Base-by-base conservation (phyloP, 1,139 yeast species). In the Nakaseomyces sp. region DNA sequence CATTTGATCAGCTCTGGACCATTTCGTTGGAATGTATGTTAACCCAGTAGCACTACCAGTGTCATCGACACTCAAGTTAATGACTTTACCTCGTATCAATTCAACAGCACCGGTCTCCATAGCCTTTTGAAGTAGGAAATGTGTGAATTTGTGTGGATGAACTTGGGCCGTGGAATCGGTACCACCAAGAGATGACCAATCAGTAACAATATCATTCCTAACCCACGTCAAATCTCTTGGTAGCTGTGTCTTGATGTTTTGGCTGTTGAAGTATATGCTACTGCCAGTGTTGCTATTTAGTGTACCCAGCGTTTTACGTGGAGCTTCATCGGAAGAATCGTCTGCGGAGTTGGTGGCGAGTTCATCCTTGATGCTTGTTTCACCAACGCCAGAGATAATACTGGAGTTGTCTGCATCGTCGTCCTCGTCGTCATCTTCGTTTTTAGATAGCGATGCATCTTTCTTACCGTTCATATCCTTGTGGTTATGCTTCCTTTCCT, bases 81-180 rank as follows among this genome's bases (percentile, higher is more conserved):
- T 76, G 25, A 86, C 96, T 65, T 86, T 85, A 30, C 96, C 98
- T 45, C 85, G 71, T 22, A 89, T 72, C 43, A 91, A 69, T 54
- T 85, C 94, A 16, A 88, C 84, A n/a, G 87, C 79, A 2, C 94
- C 95, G 2, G 82, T 68, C 54, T 84, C 89, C 49, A 84, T 77
- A 28, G 95, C 95, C 61, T 85, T 83, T 52, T 79, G 77, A 51
- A 91, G 69, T 10, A 91, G 71, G 57, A 76, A 83, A 45, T 81
- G 85, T 24, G 97, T 89, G 63, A 91, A 89, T 61, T 83, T 82
- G 67, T 84, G 87, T 2, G 98, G 98, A 61, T 91, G 97, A 9
- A 91, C 96, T 65, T 91, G 98, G 0, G 96, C 97, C 1, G 97
- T 89, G 10, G 95, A 81, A 50, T 83, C 91, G 25, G 78, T 75